Evolutionary conservation across 1,139 yeast species (phyloP).

Genomic region (Hyphopichia khmerensis): DNA sequence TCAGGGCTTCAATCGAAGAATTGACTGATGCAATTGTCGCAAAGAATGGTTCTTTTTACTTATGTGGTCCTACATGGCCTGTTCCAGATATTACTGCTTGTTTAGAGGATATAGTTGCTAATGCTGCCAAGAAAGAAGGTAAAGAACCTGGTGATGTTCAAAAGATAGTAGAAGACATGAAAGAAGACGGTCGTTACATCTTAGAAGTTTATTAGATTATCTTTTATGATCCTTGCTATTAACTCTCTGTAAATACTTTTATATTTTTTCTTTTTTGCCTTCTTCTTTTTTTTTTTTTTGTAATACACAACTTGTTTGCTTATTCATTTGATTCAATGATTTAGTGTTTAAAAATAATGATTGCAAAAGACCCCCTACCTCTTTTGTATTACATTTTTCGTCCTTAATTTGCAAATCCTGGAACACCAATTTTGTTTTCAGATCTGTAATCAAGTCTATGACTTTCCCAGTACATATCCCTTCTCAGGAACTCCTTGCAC

Average conservation of each 20-base stretch:
- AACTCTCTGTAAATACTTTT: no score
- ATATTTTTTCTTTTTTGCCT: neutral
- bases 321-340: no score
- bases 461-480: no score
- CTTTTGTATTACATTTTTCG: no score
- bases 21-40: conserved; percentile 77
- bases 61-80: conserved; percentile 99
- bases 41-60: conserved; percentile 85
- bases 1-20: conserved; percentile 70
- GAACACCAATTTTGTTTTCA: no score
- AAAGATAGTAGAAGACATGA: conserved; percentile 85
- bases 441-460: no score
- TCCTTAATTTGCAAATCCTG: no score
- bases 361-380: no score
- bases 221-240: no score
- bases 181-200: conserved; percentile 89
- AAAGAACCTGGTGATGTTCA: conserved; percentile 65
- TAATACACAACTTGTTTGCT: no score
- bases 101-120: conserved; percentile 72
- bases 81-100: conserved; percentile 96
- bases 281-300: neutral
- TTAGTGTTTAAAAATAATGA: no score
- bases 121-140: conserved; percentile 71
- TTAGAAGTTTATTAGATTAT: conserved; percentile 79
- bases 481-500: no score